Evolutionary conservation across 345 rosid genomes (phyloP).

Genomic region (Hibiscus trionum): DNA sequence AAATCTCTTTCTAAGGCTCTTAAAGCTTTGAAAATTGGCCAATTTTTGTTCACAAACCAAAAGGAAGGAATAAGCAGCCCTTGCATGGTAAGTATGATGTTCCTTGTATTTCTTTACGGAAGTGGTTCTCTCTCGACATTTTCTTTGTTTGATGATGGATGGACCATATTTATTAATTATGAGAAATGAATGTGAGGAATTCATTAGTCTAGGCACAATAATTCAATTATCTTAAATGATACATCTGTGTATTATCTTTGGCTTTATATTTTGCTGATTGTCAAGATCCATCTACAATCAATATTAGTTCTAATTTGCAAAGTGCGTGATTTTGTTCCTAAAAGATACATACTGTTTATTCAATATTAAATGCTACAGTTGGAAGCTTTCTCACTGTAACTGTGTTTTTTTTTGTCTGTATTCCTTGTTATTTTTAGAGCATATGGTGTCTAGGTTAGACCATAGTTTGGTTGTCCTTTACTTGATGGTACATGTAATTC

Average conservation of each 20-base stretch:
- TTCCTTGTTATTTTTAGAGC: background rate
- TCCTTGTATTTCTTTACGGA: background rate
- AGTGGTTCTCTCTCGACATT: background rate
- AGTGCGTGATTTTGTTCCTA: background rate
- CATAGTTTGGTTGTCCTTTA: background rate
- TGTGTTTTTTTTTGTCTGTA: background rate
- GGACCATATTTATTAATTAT: background rate
- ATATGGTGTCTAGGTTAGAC: background rate
- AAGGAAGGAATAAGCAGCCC: slow-evolving; percentile 81
- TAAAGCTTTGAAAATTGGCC: slow-evolving; percentile 69
- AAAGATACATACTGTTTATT: background rate
- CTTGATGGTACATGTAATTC: background rate
- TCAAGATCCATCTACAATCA: background rate
- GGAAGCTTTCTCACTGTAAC: background rate
- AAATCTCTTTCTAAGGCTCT: slow-evolving; percentile 89
- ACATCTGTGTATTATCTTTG: background rate
- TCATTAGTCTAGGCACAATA: background rate
- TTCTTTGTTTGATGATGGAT: background rate
- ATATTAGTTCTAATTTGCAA: background rate
- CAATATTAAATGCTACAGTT: background rate
- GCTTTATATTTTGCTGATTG: background rate
- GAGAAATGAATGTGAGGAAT: background rate
- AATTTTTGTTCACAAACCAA: slow-evolving; percentile 49
- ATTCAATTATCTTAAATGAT: background rate
- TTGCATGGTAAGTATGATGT: slow-evolving; percentile 54